Percentiles rank a stretch among this genome's conserved stretches.
These are phyloP conservation scores for Zizania latifolia DNA, from an alignment of 176 grass and related monocot genomes.

Conservation along the genomic window DNA sequence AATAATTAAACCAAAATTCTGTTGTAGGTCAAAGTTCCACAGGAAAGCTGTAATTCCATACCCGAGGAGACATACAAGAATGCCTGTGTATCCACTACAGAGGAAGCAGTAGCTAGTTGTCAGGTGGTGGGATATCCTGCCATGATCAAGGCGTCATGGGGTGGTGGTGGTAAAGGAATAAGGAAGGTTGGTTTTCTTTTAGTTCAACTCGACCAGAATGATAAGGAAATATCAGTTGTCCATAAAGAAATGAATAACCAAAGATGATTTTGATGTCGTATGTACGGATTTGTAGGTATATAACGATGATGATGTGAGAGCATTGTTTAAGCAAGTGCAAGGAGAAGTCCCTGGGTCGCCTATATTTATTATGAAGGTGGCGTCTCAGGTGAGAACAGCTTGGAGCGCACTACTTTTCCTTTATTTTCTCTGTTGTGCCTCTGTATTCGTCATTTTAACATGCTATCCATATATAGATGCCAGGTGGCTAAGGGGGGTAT, in stretches of 20 bases:
- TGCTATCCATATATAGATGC: no score
- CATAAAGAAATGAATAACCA: not conserved
- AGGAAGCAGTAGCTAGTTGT: slow-evolving; percentile 94
- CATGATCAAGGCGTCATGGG: slow-evolving; percentile 99
- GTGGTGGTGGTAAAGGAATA: slow-evolving; percentile 98
- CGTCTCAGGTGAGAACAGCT: slow-evolving; percentile 74
- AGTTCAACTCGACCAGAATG: slow-evolving; percentile 23
- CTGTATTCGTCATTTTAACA: no score
- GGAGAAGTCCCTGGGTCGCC: slow-evolving; percentile 98
- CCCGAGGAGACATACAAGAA: slow-evolving; percentile 82
- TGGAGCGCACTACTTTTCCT: not conserved
- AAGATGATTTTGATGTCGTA: slow-evolving; percentile 23
- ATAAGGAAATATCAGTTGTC: slow-evolving; percentile 1
- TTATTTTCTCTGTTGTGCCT: not conserved
- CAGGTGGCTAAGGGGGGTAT: no score
- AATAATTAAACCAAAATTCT: not conserved
- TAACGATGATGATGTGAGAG: slow-evolving; percentile 95
- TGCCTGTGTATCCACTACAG: slow-evolving; percentile 88
- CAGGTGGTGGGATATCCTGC: slow-evolving; percentile 94
- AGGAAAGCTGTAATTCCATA: slow-evolving; percentile 70
- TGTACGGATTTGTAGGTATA: slow-evolving; percentile 60
- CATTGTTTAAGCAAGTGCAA: slow-evolving; percentile 98
- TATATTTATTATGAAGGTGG: slow-evolving; percentile 99
- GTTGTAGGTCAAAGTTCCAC: slow-evolving; percentile 64
- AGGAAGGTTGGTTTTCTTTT: slow-evolving; percentile 74